A percentile compares a stretch with the other conserved stretches of the same genome.
Evolutionary conservation across 192 early-diverging fungal genomes (phyloP).

Genomic region (Thoreauomyces humboldtii): DNA sequence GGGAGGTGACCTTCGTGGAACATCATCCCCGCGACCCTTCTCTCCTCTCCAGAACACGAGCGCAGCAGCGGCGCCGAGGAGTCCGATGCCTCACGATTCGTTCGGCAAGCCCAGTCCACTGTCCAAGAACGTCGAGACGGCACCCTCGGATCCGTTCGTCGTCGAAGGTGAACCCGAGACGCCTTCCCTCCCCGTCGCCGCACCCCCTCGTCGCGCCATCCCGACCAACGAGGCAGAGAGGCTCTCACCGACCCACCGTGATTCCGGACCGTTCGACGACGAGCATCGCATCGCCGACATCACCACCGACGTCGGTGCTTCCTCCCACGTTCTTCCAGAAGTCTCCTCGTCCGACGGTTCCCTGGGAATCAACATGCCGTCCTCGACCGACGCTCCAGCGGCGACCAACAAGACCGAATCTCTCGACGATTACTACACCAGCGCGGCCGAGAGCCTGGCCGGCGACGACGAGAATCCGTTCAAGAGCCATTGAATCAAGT

Average conservation of each 20-base stretch:
- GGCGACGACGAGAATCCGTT: not conserved
- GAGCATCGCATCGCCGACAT: not conserved
- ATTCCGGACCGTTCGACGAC: conserved; percentile 14
- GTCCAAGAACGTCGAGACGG: not conserved
- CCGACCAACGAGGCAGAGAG: not conserved
- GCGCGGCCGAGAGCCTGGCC: not conserved
- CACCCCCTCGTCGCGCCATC: conserved; percentile 7
- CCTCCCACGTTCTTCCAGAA: not conserved
- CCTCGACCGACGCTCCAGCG: too few species aligned
- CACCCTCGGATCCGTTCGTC: not conserved
- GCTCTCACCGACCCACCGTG: not conserved
- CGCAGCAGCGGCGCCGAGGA: not conserved
- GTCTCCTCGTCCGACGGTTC: not conserved
- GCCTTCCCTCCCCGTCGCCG: not conserved
- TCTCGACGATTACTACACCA: not conserved
- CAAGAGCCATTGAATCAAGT: not conserved
- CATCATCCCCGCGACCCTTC: not conserved
- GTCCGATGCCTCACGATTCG: conserved; percentile 6
- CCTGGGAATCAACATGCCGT: not conserved
- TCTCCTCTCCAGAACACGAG: not conserved
- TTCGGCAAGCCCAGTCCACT: not conserved
- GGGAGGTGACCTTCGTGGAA: not conserved
- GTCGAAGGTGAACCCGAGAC: not conserved
- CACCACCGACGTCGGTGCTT: not conserved
- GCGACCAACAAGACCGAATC: too few species aligned